Evolutionary conservation across 2,329 filamentous ascomycete species (phyloP).

Genomic region (Chrysoporthe deuterocubensis): DNA sequence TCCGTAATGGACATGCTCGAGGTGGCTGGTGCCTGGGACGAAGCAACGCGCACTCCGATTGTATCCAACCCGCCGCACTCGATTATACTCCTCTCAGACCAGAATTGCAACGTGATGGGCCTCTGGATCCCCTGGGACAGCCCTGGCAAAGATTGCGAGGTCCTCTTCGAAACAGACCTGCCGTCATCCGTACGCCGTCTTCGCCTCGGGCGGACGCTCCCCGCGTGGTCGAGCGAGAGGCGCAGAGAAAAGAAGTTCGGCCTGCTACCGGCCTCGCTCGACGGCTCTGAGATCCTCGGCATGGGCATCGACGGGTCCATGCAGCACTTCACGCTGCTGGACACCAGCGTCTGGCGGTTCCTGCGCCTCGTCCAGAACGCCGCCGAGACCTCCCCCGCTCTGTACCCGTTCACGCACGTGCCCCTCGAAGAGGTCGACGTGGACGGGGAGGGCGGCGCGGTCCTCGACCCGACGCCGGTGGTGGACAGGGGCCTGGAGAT

Average conservation of each 20-base stretch:
- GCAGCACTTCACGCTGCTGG: slow-evolving; percentile 70
- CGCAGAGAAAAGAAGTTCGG: slow-evolving; percentile 45
- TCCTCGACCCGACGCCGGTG: slow-evolving; percentile 43
- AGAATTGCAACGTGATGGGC: slow-evolving; percentile 51
- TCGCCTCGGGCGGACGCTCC: slow-evolving; percentile 55
- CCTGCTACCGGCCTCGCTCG: slow-evolving; percentile 45
- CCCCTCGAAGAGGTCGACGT: slow-evolving; percentile 21
- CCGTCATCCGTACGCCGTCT: slow-evolving; percentile 61
- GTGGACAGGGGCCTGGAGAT: slow-evolving; percentile 50
- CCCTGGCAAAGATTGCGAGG: slow-evolving; percentile 45
- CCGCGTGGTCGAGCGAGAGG: slow-evolving; percentile 49
- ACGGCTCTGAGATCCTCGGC: slow-evolving; percentile 62
- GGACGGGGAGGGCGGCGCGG: slow-evolving; percentile 33
- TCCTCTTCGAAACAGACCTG: slow-evolving; percentile 62
- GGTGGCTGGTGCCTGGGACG: slow-evolving; percentile 41
- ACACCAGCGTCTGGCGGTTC: slow-evolving; percentile 65
- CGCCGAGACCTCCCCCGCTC: slow-evolving; percentile 49
- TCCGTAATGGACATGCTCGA: slow-evolving; percentile 52
- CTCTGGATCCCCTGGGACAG: slow-evolving; percentile 54
- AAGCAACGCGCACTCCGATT: slow-evolving; percentile 16
- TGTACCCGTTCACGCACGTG: slow-evolving; percentile 54
- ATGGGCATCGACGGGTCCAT: slow-evolving; percentile 71
- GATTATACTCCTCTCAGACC: slow-evolving; percentile 53
- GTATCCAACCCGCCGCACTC: slow-evolving; percentile 39
- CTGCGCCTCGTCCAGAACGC: slow-evolving; percentile 76